Conservation (phyloP, 345 rosid genomes). For the Iberis pinnata region DNA sequence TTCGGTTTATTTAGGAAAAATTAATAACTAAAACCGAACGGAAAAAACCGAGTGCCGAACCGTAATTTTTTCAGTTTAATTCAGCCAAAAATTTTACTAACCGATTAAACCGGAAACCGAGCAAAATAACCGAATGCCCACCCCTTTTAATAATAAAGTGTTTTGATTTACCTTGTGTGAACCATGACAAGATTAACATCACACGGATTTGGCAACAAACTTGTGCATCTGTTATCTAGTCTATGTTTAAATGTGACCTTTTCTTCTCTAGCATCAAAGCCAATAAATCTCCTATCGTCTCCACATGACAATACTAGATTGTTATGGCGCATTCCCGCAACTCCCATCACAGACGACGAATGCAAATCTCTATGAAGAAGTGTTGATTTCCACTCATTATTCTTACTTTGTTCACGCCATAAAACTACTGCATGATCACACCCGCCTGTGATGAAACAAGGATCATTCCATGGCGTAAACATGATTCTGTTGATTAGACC, state of each 20-base stretch:
- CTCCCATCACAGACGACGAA: slow-evolving; percentile 33
- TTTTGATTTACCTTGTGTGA: slow-evolving; percentile 23
- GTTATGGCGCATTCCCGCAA: slow-evolving; percentile 30
- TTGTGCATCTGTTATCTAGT: slow-evolving; percentile 32
- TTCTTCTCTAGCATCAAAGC: slow-evolving; percentile 26
- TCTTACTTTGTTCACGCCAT: slow-evolving; percentile 22
- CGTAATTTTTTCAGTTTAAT: too few relatives aligned
- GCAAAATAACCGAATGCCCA: too few relatives aligned
- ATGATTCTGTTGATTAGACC: slow-evolving; percentile 32
- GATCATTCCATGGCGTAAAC: slow-evolving; percentile 35
- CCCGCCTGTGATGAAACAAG: slow-evolving; percentile 35
- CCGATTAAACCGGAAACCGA: too few relatives aligned
- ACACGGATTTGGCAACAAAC: slow-evolving; percentile 26
- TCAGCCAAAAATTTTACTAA: too few relatives aligned
- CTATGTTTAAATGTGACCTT: slow-evolving; percentile 24
- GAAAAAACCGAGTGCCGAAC: too few relatives aligned
- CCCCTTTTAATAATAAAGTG: neutral
- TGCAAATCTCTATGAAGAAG: slow-evolving; percentile 29
- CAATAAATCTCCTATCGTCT: slow-evolving; percentile 33
- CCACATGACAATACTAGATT: slow-evolving; percentile 33
- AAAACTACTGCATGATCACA: slow-evolving; percentile 33
- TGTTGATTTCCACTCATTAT: slow-evolving; percentile 14
- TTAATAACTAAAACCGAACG: too few relatives aligned
- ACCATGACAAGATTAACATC: slow-evolving; percentile 34
- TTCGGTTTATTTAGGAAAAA: too few relatives aligned